A percentile compares a stretch with the other conserved stretches of the same genome.
Conservation (phyloP, 139 green algal species). For the Ostreobium quekettii region DNA sequence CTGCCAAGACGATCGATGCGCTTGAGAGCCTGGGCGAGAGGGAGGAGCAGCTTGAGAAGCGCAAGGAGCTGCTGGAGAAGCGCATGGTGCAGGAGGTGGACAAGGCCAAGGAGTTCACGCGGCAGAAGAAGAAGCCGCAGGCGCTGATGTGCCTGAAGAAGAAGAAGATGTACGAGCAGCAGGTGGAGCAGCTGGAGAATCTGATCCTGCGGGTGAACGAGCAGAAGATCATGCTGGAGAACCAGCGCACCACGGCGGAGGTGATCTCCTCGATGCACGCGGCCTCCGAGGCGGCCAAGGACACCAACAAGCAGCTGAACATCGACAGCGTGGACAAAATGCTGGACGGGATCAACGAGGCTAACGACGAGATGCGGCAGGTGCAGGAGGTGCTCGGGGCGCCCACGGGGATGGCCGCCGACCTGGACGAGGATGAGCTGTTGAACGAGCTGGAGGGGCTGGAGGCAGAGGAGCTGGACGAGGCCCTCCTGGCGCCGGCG, state of each 20-base stretch:
- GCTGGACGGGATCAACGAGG: slow-evolving; percentile 92
- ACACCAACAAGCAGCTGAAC: slow-evolving; percentile 79
- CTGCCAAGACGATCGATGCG: slow-evolving; percentile 27
- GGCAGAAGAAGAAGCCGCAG: slow-evolving; percentile 75
- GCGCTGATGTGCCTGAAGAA: slow-evolving; percentile 83
- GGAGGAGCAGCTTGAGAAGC: slow-evolving; percentile 87
- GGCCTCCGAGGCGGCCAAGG: slow-evolving; percentile 66
- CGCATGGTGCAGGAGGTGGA: slow-evolving; percentile 70
- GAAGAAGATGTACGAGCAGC: slow-evolving; percentile 86
- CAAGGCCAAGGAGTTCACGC: slow-evolving; percentile 71
- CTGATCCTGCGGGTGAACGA: slow-evolving; percentile 82
- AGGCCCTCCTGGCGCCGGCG: slow-evolving; percentile 58
- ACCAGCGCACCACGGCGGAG: slow-evolving; percentile 55
- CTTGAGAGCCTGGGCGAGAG: slow-evolving; percentile 55
- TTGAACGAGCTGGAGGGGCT: slow-evolving; percentile 49
- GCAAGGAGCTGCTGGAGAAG: slow-evolving; percentile 75
- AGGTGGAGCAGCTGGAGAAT: slow-evolving; percentile 78
- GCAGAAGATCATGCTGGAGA: slow-evolving; percentile 89
- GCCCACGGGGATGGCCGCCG: slow-evolving; percentile 57
- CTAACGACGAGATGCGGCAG: slow-evolving; percentile 79
- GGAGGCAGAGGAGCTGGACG: slow-evolving; percentile 59
- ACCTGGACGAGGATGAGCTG: slow-evolving; percentile 64
- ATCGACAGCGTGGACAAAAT: slow-evolving; percentile 90
- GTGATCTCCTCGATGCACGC: slow-evolving; percentile 60
- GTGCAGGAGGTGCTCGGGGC: slow-evolving; percentile 82